These are phyloP conservation scores for Clonostachys chloroleuca DNA, from an alignment of 2,329 filamentous ascomycete species.

Conservation along the genomic window DNA sequence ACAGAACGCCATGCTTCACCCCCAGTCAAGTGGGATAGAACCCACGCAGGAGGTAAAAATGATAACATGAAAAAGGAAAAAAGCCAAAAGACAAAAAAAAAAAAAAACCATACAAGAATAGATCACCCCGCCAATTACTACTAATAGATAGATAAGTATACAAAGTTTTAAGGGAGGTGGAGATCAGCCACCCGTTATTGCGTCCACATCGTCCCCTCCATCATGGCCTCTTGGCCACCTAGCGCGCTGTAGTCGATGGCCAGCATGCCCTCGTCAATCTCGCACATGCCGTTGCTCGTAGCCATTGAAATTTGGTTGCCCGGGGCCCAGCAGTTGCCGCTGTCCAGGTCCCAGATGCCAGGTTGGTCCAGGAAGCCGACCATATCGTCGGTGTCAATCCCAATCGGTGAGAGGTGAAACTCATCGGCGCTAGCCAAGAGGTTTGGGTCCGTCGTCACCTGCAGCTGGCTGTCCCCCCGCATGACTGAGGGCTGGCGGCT, in stretches of 20 bases:
- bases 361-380: constrained; percentile 50
- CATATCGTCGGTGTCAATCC: constrained; percentile 45
- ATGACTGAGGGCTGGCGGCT: constrained; percentile 24
- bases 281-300: constrained; percentile 13
- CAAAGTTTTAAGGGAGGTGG: too few relatives aligned
- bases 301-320: constrained; percentile 1
- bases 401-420: constrained; percentile 46
- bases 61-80: too few relatives aligned
- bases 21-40: too few relatives aligned
- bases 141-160: too few relatives aligned
- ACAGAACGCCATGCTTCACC: too few relatives aligned
- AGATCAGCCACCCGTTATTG: constrained; percentile 12
- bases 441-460: constrained; percentile 5
- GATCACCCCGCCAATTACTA: too few relatives aligned
- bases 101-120: too few relatives aligned
- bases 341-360: constrained; percentile 49
- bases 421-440: constrained; percentile 29
- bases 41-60: too few relatives aligned
- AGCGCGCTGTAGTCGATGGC: constrained; percentile 31
- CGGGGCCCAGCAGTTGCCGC: constrained; percentile 43
- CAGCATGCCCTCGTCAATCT: constrained; percentile 24
- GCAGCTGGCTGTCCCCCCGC: constrained; percentile 6
- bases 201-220: constrained; percentile 37
- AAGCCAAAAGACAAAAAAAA: too few relatives aligned
- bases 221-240: constrained; percentile 22